Conservation (phyloP, 345 rosid genomes). For the Citrus mangshanensis region DNA sequence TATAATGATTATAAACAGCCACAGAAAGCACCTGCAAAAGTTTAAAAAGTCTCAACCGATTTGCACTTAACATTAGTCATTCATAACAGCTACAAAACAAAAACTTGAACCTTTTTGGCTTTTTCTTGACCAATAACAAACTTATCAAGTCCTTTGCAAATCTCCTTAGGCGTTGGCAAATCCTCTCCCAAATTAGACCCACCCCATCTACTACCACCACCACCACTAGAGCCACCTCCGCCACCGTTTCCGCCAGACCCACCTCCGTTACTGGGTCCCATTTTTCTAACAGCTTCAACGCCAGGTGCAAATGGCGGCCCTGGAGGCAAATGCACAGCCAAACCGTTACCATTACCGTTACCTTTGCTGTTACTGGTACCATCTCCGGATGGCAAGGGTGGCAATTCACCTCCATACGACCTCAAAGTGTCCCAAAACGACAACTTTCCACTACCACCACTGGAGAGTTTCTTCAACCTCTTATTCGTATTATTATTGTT, state of each 20-base stretch:
- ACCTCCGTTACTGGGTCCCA: constrained; percentile 27
- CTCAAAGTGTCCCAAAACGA: constrained; percentile 78
- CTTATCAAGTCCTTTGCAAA: constrained; percentile 80
- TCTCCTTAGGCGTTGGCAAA: constrained; percentile 89
- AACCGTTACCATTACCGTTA: constrained; percentile 31
- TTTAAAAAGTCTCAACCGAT: neutral
- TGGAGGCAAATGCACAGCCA: constrained; percentile 63
- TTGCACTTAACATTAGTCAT: neutral
- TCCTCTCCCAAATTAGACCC: constrained; percentile 86
- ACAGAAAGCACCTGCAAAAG: constrained; percentile 76
- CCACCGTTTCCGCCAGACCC: constrained; percentile 24
- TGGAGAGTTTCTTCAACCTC: constrained; percentile 19
- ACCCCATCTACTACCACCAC: constrained; percentile 58
- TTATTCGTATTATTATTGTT: constrained; percentile 18
- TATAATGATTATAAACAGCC: constrained; percentile 93
- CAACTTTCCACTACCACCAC: constrained; percentile 34
- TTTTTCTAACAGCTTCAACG: constrained; percentile 48
- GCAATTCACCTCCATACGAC: constrained; percentile 66
- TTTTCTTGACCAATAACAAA: constrained; percentile 83
- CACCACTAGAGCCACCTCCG: constrained; percentile 17
- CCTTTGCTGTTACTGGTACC: constrained; percentile 12
- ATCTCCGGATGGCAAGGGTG: constrained; percentile 64
- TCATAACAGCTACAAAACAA: neutral
- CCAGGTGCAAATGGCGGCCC: constrained; percentile 76
- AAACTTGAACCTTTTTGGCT: constrained; percentile 69